Evolutionary conservation across 306 rosid genomes (phyloP), one percentile per base, ranked within the genome.

Genomic region (Fragaria ananassa): DNA sequence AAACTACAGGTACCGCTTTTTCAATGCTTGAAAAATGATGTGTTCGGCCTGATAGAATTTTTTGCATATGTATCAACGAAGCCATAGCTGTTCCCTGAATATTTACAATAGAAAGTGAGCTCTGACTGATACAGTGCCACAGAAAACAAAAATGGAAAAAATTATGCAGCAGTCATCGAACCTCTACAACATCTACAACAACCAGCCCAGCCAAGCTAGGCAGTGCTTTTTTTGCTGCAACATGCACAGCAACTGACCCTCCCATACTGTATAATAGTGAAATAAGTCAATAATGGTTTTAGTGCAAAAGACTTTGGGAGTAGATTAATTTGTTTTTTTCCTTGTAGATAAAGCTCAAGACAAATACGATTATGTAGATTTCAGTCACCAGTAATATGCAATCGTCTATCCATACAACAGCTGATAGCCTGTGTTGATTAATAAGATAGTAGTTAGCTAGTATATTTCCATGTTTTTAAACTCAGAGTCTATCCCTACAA

Each of bases 111-210:
- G 74, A 63, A 54, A 79, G 75, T 49, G 62, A 62, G 74, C 76
- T 65, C 25, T 66, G 69, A 44, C 25, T 57, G 71, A 64, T 64
- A 53, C 15, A 8, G 62, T 66, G 80, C 54, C 75, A 29, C 56
- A 53, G 3, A 17, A 61, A 63, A 56, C 56, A 72, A 79, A 46
- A 11, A 37, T 35, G 35, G 39, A 29, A 81, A 34, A 18, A 75
- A 61, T 58, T 63, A 64, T 77, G 47, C 74, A 39, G 73, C 44
- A 54, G 67, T 74, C 71, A 74, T 74, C 85, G 74, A 49, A 95
- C 99, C 99, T 95, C 99, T 78, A 92, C 99, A 83, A 95, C 99
- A 82, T 95, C 99, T 82, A 95, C 95, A 74, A 95, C 91, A n/a
- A 95, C 83, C 78, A 95, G 83, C 74, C 99, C 99, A 82, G 97